Percentiles rank a stretch among this genome's conserved stretches.
Evolutionary conservation across 2,329 filamentous ascomycete species (phyloP).

Genomic region (Diaporthe citri): DNA sequence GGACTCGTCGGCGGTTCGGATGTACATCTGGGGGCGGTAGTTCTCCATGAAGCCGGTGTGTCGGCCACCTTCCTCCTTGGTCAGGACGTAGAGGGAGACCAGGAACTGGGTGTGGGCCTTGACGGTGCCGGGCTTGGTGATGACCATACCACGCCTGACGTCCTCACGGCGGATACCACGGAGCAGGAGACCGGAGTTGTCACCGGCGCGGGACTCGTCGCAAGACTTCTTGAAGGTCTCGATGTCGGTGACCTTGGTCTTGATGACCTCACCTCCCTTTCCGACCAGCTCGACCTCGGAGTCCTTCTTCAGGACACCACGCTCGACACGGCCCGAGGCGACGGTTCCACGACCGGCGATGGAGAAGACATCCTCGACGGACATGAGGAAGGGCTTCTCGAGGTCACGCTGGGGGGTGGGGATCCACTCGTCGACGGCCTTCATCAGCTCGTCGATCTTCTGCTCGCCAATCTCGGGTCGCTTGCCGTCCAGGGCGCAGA

Average conservation of each 20-base stretch:
- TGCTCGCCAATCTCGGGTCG: conserved; percentile 86
- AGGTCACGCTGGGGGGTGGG: conserved; percentile 93
- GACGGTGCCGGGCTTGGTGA: conserved; percentile 84
- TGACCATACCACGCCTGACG: conserved; percentile 92
- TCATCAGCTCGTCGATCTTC: conserved; percentile 93
- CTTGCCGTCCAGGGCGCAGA: conserved; percentile 91
- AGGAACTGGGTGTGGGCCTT: conserved; percentile 94
- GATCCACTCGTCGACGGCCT: conserved; percentile 94
- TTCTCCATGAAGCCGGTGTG: conserved; percentile 96
- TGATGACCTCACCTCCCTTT: conserved; percentile 84
- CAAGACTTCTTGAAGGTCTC: conserved; percentile 99
- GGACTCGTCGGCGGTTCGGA: conserved; percentile 89
- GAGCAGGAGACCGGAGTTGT: conserved; percentile 97
- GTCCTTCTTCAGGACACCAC: conserved; percentile 93
- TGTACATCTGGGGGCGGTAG: conserved; percentile 96
- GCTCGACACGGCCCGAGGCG: conserved; percentile 96
- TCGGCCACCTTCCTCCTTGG: conserved; percentile 97
- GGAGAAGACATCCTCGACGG: conserved; percentile 92
- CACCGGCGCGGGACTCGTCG: conserved; percentile 94
- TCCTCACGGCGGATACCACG: conserved; percentile 97
- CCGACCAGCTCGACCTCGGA: conserved; percentile 94
- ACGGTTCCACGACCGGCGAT: conserved; percentile 96
- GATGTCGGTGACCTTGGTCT: conserved; percentile 99
- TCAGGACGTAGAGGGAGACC: conserved; percentile 95
- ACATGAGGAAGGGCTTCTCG: conserved; percentile 99